A percentile compares a stretch with the other conserved stretches of the same genome.
These are phyloP conservation scores for Nepenthes alata DNA, from an alignment of 179 eudicot genomes.

Conservation along the genomic window DNA sequence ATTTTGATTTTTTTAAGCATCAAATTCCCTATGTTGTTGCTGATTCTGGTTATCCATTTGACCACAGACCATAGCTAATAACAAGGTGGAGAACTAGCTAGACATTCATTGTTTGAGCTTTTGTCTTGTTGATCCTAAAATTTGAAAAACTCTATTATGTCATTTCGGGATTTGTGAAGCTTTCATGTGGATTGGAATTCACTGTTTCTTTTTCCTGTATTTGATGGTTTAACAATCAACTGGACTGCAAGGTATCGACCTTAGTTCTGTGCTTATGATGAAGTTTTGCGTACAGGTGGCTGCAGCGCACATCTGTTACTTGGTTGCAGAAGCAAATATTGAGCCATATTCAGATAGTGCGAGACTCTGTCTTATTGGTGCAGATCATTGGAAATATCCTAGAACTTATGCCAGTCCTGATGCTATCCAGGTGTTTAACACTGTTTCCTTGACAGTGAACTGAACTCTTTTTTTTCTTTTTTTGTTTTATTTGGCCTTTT, in stretches of 20 bases:
- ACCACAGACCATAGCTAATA: too few species aligned
- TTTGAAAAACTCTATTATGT: too few species aligned
- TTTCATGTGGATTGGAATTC: too few species aligned
- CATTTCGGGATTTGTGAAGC: too few species aligned
- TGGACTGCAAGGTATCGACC: background rate
- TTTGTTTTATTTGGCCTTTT: background rate
- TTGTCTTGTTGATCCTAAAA: too few species aligned
- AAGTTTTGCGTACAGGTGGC: conserved; percentile 30
- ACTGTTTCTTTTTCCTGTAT: too few species aligned
- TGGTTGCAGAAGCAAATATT: conserved; percentile 70
- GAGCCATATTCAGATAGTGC: conserved; percentile 72
- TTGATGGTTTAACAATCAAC: background rate
- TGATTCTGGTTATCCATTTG: background rate
- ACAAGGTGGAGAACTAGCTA: too few species aligned
- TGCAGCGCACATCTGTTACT: conserved; percentile 84
- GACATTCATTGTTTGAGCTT: too few species aligned
- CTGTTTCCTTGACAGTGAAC: background rate
- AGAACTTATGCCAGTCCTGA: conserved; percentile 74
- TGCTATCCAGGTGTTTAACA: conserved; percentile 61
- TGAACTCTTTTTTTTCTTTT: background rate
- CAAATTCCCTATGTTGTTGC: background rate
- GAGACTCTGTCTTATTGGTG: conserved; percentile 77
- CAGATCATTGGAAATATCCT: conserved; percentile 75
- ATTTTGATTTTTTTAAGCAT: conserved; percentile 1
- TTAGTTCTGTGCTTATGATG: background rate